Percentiles rank a stretch among this genome's conserved stretches.
phyloP scores from a whole-genome alignment of 805 yeast genomes.

The Ogataea pilisensis region DNA sequence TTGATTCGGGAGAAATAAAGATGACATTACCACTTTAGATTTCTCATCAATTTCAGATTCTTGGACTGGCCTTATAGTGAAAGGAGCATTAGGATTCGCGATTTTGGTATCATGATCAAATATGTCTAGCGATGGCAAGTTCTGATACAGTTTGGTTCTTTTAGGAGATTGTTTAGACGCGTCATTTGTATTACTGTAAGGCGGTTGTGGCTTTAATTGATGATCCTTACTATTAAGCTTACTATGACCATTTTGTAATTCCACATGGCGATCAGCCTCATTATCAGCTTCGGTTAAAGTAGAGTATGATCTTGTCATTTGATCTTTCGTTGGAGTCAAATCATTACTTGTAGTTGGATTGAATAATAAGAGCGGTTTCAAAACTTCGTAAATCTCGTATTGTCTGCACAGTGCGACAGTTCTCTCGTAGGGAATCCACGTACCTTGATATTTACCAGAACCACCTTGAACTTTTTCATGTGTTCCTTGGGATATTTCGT shows the following conservation, averaged over 20 bases:
- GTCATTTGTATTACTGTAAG: constrained; percentile 5
- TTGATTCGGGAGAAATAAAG: constrained; percentile 45
- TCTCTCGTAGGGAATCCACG: constrained; percentile 64
- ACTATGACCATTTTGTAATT: not conserved
- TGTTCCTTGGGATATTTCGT: constrained; percentile 57
- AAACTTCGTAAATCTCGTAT: constrained; percentile 51
- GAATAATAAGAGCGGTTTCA: constrained; percentile 46
- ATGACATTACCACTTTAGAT: constrained; percentile 40
- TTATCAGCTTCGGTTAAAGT: constrained; percentile 20
- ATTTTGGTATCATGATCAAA: constrained; percentile 35
- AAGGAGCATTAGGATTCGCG: constrained; percentile 44
- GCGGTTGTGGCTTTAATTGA: not conserved
- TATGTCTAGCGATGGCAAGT: constrained; percentile 23
- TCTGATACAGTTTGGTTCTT: constrained; percentile 9
- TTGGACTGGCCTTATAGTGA: constrained; percentile 44
- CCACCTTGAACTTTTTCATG: constrained; percentile 75
- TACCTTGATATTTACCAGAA: constrained; percentile 71
- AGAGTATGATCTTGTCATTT: constrained; percentile 22
- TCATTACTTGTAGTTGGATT: constrained; percentile 34
- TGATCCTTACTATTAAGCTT: not conserved
- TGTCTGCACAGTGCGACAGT: constrained; percentile 57
- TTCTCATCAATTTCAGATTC: constrained; percentile 25
- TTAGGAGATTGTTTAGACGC: constrained; percentile 7
- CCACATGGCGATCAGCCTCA: constrained; percentile 6
- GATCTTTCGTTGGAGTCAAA: constrained; percentile 47